Percentiles rank a stretch among this genome's conserved stretches.
These are phyloP conservation scores for Cicer arietinum DNA, from an alignment of 306 rosid species.

Conservation along the genomic window DNA sequence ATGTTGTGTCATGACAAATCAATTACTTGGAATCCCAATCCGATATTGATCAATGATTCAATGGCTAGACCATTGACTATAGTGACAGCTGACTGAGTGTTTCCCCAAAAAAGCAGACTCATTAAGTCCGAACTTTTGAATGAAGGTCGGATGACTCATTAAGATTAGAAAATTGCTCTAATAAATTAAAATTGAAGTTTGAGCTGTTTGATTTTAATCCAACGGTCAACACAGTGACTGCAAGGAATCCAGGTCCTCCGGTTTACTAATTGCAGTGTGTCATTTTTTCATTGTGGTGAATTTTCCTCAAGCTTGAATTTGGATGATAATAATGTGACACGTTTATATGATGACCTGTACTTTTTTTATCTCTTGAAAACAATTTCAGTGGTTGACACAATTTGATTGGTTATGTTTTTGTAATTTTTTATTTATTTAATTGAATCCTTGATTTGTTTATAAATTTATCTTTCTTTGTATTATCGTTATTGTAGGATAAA, in stretches of 20 bases:
- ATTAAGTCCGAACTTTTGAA: not conserved
- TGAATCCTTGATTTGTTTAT: not conserved
- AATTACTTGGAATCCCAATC: not conserved
- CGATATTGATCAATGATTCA: not conserved
- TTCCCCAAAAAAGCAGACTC: not conserved
- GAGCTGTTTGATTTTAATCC: not conserved
- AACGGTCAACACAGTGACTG: not conserved
- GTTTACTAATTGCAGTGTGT: not conserved
- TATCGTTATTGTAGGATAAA: slow-evolving; percentile 72
- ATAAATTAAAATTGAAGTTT: not conserved
- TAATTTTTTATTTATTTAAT: not conserved
- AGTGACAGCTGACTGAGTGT: not conserved
- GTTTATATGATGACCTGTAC: slow-evolving; percentile 1
- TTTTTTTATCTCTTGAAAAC: not conserved
- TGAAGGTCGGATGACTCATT: not conserved
- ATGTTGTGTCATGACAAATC: not conserved
- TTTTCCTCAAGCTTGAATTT: slow-evolving; percentile 6
- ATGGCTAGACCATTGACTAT: not conserved
- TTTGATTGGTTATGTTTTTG: slow-evolving; percentile 18
- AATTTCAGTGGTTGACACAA: slow-evolving; percentile 12
- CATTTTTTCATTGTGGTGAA: not conserved
- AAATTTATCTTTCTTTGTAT: not conserved
- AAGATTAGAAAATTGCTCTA: not conserved
- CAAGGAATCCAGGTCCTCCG: not conserved
- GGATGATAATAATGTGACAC: not conserved